Evolutionary conservation across 495 filamentous ascomycete species (phyloP), one percentile per base, ranked within the genome.

Genomic region (Terfezia boudieri): DNA sequence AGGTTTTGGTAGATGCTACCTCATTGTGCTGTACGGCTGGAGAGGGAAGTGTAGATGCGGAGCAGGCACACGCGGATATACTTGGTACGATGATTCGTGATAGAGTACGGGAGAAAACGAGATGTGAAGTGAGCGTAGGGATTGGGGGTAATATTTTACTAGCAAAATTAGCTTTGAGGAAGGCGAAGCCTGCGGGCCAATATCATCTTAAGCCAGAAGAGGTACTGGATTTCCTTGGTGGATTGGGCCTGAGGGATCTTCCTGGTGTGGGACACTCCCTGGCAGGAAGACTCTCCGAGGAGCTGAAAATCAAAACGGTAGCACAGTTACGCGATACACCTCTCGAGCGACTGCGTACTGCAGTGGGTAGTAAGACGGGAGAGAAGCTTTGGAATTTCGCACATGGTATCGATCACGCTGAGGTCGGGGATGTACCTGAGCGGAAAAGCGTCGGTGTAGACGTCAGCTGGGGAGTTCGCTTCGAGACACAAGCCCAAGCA

Each of bases 391-490:
- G 79, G 76, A 84, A 94, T 53, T 94, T 92, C 61, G 75, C 89
- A 32, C 78, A 87, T 12, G 90, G 90, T 1, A 85, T 96, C 53
- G 92, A 98, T 66, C 71, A 74, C 48, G 72, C 78, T 0, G 88
- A 93, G 66, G 85, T 96, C 32, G 90, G 90, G 36, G 82, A 86
- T 49, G 81, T 87, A 63, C 70, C 70, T 8, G 69, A 73, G 12
- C 76, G 90, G 37, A 94, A 95, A 63, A 94, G 88, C 0, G 84
- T 96, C 11, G 94, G 88, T 1, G 89, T 88, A 0, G 88, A 96
- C 57, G 85, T 98, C 56, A 98, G 94, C 61, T 98, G 92, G 92
- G 90, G 90, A 2, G 90, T 98, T 53, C 79, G 90, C 35, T 98
- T 98, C 60, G 78, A 84, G 54, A 90, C 75, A 50, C 85, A 94